Evolutionary conservation across 2,329 filamentous ascomycete species (phyloP), one percentile per base, ranked within the genome.

Genomic region (Fusarium sp.): DNA sequence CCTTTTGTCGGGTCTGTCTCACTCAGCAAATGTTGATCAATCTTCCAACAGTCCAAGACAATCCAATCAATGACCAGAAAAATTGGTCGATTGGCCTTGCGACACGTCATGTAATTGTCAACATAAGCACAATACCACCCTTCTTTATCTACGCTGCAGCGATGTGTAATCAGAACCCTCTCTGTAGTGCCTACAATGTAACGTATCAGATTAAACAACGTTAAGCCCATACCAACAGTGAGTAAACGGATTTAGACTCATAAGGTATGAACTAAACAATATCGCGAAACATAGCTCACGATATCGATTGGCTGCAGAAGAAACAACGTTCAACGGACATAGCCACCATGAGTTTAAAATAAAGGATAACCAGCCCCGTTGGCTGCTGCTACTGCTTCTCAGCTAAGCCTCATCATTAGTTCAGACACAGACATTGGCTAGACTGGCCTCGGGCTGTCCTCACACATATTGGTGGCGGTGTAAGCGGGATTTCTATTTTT

Each of bases 401-500:
- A 56, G 14, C 33, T 25, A 40, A 58, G 50, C 41, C 33, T 40
- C 49, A 43, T 6, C 20, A 22, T 32, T n/a, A 35, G 33, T 4
- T n/a, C 13, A 17, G 33, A n/a, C 15, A 35, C 33, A 8, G 14
- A 2, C 33, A 35, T 6, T n/a, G 14, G 14, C 33, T 15, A 6
- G 15, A 35, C 14, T n/a, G 14, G 14, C 33, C 15, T n/a, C 33
- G 17, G 17, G 17, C 14, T 19, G 17, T 20, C 10, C 10, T 60
- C 27, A 59, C 58, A 19, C n/a, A 22, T 23, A 33, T 59, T 27
- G 20, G 61, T 53, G 60, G 60, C 51, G 47, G 46, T 52, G 51
- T 50, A 55, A 17, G 4, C 27, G 20, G 40, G 30, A 33, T 33
- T 33, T 6, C 30, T 33, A 33, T 33, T 15, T 15, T 33, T 33